Evolutionary conservation across 768 basidiomycete genomes (phyloP).

Genomic region (Phaeotremella fagi): DNA sequence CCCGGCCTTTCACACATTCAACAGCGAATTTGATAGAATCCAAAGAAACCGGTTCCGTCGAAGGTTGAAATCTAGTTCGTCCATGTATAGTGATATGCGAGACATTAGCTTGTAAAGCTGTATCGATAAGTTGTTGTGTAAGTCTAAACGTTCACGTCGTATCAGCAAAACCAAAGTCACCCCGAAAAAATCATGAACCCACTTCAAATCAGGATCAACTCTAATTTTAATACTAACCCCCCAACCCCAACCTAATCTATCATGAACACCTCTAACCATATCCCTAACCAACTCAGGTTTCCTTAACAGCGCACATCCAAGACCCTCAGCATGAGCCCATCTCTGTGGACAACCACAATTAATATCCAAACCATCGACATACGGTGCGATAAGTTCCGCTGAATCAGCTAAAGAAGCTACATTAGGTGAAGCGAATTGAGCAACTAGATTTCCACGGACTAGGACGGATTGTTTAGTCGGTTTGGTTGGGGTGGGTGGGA

Average conservation of each 20-base stretch:
- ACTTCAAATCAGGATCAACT: conserved; percentile 51
- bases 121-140: conserved; percentile 50
- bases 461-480: conserved; percentile 32
- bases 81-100: conserved; percentile 54
- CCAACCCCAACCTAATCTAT: conserved; percentile 50
- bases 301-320: conserved; percentile 52
- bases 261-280: conserved; percentile 51
- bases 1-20: conserved; percentile 48
- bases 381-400: conserved; percentile 50
- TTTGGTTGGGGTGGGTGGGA: conserved; percentile 22
- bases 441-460: conserved; percentile 50
- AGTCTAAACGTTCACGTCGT: conserved; percentile 28
- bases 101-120: conserved; percentile 50
- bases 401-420: conserved; percentile 51
- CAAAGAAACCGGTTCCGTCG: conserved; percentile 51
- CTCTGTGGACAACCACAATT: conserved; percentile 54
- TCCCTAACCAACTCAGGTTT: conserved; percentile 53
- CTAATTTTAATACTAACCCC: conserved; percentile 54
- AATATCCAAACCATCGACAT: conserved; percentile 54
- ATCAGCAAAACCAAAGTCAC: not conserved
- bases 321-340: conserved; percentile 53
- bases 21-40: conserved; percentile 51
- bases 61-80: conserved; percentile 52
- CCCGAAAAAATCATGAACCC: conserved; percentile 12
- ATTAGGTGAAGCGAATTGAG: conserved; percentile 53